Evolutionary conservation across 441 rosid species (phyloP), one percentile per base, ranked within the genome.

Genomic region (Euphorbia celastroides): DNA sequence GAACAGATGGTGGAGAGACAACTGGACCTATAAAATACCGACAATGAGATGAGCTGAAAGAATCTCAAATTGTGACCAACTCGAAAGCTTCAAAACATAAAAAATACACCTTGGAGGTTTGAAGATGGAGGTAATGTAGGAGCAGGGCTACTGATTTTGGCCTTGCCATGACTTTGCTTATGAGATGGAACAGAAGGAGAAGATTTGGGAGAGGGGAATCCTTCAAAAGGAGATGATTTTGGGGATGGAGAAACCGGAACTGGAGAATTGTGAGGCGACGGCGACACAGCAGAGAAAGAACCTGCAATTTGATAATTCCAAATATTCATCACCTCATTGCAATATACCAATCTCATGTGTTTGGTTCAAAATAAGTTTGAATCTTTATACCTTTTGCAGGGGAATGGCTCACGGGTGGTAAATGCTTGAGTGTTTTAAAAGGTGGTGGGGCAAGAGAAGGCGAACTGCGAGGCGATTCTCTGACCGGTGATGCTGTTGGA

Each of bases 371-470:
- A 9, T 31, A 41, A n/a, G 42, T 55, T 66, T 17, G 25, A 32
- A 34, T 57, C 64, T 20, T 23, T 27, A 41, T 59, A 88, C 93
- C 92, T 73, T 78, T 77, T 48, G 79, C 65, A 31, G 86, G 88
- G 42, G 80, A 70, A 78, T 72, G 73, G 67, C 57, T 73, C 38
- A 54, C 2, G 19, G 87, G 85, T 70, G 92, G 81, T 28, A 76
- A 78, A 50, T 84, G 80, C 73, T 66, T 76, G 52, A 79, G 68
- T 55, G 71, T 77, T 68, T 74, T 70, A 70, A 71, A 68, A 23
- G 80, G 70, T 0, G 97, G 91, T 68, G 86, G 74, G 60, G 88
- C 76, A 79, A 75, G 75, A 3, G 96, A 96, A n/a, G 85, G 78
- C 48, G 86, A 72, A 75, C 65, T 72, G 48, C 51, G 79, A 5